A percentile compares a stretch with the other conserved stretches of the same genome.
Evolutionary conservation across 352 stramenopile species (phyloP).

Genomic region (Phytophthora citricola): DNA sequence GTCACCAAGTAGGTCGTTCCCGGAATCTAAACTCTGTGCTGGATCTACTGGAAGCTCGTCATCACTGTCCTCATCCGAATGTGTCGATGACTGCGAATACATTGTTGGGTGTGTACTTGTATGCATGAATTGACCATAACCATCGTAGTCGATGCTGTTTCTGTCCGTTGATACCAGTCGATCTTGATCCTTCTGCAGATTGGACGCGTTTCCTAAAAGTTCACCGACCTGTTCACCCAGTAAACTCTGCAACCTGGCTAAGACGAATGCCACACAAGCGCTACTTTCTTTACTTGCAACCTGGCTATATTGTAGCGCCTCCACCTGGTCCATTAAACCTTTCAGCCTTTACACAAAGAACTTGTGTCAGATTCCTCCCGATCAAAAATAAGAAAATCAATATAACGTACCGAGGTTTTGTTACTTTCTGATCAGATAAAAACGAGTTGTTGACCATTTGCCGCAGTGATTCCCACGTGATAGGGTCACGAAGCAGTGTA

Average conservation of each 20-base stretch:
- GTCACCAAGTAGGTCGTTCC: constrained; percentile 3
- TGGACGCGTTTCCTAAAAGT: neutral
- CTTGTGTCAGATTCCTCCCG: neutral
- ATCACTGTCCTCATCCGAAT: constrained; percentile 20
- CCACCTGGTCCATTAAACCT: constrained; percentile 21
- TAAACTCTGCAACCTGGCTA: constrained; percentile 15
- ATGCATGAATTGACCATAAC: constrained; percentile 15
- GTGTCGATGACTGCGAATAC: constrained; percentile 6
- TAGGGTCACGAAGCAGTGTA: constrained; percentile 39
- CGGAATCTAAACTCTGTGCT: constrained; percentile 5
- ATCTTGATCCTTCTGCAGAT: neutral
- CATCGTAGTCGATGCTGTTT: constrained; percentile 18
- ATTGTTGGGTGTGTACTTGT: constrained; percentile 1
- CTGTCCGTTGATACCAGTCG: neutral
- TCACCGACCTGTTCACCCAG: constrained; percentile 7
- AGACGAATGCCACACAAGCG: constrained; percentile 16
- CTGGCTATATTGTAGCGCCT: constrained; percentile 18
- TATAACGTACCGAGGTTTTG: constrained; percentile 16
- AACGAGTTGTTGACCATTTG: neutral
- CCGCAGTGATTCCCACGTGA: constrained; percentile 4
- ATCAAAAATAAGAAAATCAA: neutral
- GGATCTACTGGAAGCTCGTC: constrained; percentile 29
- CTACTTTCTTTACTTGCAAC: constrained; percentile 10
- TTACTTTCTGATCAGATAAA: neutral
- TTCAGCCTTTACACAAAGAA: constrained; percentile 12